Evolutionary conservation across 129 eudicot genomes (phyloP), one percentile per base, ranked within the genome.

Genomic region (Sambucus nigra): DNA sequence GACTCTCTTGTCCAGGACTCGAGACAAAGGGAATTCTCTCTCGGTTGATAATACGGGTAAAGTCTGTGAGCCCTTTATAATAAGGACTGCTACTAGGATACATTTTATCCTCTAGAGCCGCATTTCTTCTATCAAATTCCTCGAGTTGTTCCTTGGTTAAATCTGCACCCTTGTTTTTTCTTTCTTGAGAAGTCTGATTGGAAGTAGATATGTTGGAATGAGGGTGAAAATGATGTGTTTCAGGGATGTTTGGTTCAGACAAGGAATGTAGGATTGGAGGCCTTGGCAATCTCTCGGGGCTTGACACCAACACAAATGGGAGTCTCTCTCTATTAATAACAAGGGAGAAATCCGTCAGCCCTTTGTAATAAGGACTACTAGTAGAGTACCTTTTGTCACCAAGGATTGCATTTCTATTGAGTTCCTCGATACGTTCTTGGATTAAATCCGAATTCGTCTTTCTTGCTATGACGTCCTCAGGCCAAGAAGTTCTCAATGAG

Each of bases 41-140:
- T 19, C 18, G 25, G 0, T 59, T 59, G 2, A 63, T 64, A n/a
- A 21, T 76, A 1, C 52, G 49, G 44, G 75, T 57, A 11, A 59
- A 74, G 48, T 74, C 75, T 6, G 70, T 68, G 4, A 73, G 72
- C 16, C 78, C 78, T 32, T 56, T 73, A 56, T 66, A 73, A 24
- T 60, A 73, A 47, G 78, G 78, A 52, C 73, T 73, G 14, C 60
- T 54, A 12, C 21, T 18, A 18, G 33, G 21, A 58, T 22, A 2
- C 21, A 48, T 63, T 65, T 68, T 27, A 1, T 72, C 78, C 29
- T 47, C 48, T 42, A 35, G 42, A 52, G n/a, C 53, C 41, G 59
- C 35, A 45, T 66, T 73, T 32, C 64, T 46, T 45, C 41, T 56
- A 27, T 67, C 57, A n/a, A 73, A 60, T 28, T 54, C 80, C 22